phyloP scores from a whole-genome alignment of 2,329 filamentous ascomycete species.

The Trichoderma brevicompactum region DNA sequence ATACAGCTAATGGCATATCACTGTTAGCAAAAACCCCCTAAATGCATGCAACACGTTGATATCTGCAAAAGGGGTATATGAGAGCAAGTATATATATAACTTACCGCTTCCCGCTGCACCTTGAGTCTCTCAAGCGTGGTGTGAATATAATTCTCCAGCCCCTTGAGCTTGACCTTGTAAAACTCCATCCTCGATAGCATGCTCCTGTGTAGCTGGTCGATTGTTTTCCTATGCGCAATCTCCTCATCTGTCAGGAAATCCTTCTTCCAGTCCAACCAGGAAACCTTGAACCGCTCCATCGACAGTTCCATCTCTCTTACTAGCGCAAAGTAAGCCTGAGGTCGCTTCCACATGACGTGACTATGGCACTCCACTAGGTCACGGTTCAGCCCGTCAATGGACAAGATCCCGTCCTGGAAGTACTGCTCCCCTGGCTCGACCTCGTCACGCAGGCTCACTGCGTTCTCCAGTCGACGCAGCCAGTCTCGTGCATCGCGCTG shows the following conservation, averaged over 20 bases:
- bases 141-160: conserved; percentile 65
- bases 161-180: conserved; percentile 63
- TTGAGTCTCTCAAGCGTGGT: conserved; percentile 64
- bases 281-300: conserved; percentile 50
- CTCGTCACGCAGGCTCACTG: conserved; percentile 64
- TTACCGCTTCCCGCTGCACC: conserved; percentile 64
- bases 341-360: conserved; percentile 65
- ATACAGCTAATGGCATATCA: conserved; percentile 54
- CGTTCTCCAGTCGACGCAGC: conserved; percentile 64
- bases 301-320: conserved; percentile 53
- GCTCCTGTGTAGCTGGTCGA: conserved; percentile 55
- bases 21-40: background rate
- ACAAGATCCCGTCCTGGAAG: conserved; percentile 56
- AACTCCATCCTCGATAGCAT: conserved; percentile 62
- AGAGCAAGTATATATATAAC: conserved; percentile 34
- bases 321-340: conserved; percentile 63
- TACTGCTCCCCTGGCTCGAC: conserved; percentile 61
- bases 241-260: conserved; percentile 34
- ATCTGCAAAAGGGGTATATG: background rate
- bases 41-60: no score
- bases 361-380: conserved; percentile 67
- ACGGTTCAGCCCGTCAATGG: conserved; percentile 63
- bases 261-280: conserved; percentile 32
- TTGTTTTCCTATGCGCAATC: conserved; percentile 39
- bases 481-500: conserved; percentile 67